A percentile compares a stretch with the other conserved stretches of the same genome.
These are phyloP conservation scores for Neocallimastix lanati DNA, from an alignment of 192 early-diverging fungal genomes.

Conservation along the genomic window DNA sequence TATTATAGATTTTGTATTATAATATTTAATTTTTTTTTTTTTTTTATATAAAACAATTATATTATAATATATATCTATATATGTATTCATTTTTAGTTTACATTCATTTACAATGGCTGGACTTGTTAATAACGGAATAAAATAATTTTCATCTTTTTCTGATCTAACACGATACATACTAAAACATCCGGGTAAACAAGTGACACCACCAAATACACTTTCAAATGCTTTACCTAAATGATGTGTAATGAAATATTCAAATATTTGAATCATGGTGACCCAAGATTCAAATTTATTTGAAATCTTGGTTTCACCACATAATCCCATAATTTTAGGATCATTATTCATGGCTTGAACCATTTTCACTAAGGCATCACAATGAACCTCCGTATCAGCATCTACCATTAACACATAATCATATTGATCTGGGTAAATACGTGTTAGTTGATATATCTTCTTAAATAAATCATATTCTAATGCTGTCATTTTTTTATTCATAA, in stretches of 20 bases:
- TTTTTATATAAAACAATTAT: too few species aligned
- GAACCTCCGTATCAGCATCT: constrained; percentile 88
- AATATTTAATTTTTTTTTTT: too few species aligned
- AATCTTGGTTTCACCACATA: neutral
- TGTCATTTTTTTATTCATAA: constrained; percentile 81
- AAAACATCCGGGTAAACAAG: constrained; percentile 98
- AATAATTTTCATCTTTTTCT: constrained; percentile 21
- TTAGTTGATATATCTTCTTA: constrained; percentile 97
- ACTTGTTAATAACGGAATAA: neutral
- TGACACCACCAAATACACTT: constrained; percentile 89
- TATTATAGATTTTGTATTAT: too few species aligned
- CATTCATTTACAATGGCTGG: neutral
- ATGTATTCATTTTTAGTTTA: neutral
- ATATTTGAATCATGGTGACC: constrained; percentile 19
- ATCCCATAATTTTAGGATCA: constrained; percentile 1
- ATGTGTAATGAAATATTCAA: constrained; percentile 97
- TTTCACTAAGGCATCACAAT: neutral
- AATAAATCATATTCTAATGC: constrained; percentile 93
- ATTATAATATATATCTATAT: too few species aligned
- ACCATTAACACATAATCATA: constrained; percentile 97
- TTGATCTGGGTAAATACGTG: constrained; percentile 83
- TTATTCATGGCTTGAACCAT: neutral
- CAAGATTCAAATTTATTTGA: neutral
- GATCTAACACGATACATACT: constrained; percentile 94
- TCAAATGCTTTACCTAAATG: constrained; percentile 94